phyloP scores from a whole-genome alignment of 768 basidiomycete genomes.

The Leccinum aurantiacum region DNA sequence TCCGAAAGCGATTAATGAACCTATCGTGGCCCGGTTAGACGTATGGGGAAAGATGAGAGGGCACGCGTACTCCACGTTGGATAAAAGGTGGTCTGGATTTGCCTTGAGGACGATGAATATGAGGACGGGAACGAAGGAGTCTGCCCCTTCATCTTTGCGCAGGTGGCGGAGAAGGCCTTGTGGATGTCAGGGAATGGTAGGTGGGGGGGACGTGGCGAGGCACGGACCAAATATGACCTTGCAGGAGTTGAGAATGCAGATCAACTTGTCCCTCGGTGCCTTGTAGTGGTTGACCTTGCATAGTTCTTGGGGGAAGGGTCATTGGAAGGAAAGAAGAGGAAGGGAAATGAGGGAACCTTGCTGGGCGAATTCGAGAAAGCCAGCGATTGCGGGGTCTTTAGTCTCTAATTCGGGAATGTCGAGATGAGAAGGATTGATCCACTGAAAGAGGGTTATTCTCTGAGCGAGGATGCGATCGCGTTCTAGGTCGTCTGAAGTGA shows the following conservation, averaged over 20 bases:
- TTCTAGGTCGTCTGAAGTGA: constrained; percentile 96
- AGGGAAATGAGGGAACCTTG: constrained; percentile 58
- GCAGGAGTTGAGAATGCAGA: constrained; percentile 96
- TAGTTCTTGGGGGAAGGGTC: constrained; percentile 55
- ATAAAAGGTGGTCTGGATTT: constrained; percentile 91
- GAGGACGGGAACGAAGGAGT: constrained; percentile 91
- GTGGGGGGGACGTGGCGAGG: constrained; percentile 10
- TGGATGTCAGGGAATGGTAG: background rate
- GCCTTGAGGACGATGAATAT: constrained; percentile 93
- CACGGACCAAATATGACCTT: constrained; percentile 96
- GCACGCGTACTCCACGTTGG: constrained; percentile 84
- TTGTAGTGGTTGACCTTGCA: constrained; percentile 99
- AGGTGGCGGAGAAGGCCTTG: constrained; percentile 88
- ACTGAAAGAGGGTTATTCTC: constrained; percentile 85
- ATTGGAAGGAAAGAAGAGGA: background rate
- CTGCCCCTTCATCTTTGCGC: constrained; percentile 82
- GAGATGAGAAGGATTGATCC: constrained; percentile 87
- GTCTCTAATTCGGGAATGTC: constrained; percentile 82
- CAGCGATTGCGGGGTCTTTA: constrained; percentile 45
- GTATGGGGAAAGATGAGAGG: background rate
- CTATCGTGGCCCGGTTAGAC: constrained; percentile 37
- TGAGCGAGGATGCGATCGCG: constrained; percentile 88
- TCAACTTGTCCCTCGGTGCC: constrained; percentile 96
- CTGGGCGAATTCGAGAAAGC: constrained; percentile 86
- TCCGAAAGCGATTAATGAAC: constrained; percentile 94